Conservation (phyloP, 257 asterid genomes). For the Gentiana dahurica region DNA sequence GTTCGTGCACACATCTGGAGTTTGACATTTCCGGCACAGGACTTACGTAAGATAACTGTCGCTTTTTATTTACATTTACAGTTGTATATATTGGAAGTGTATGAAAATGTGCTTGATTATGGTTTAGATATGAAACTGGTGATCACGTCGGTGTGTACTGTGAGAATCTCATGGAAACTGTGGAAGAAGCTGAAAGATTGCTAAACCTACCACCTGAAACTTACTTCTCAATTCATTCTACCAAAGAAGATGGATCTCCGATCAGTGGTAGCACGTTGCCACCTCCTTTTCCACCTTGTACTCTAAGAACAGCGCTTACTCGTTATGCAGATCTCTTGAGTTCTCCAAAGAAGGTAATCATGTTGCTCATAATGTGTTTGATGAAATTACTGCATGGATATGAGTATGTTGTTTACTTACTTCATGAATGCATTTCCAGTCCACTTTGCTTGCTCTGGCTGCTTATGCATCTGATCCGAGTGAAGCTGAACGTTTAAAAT, state of each 20-base stretch:
- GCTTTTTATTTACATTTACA: not conserved
- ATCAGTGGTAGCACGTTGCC: conserved; percentile 54
- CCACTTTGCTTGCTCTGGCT: conserved; percentile 71
- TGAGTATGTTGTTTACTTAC: conserved; percentile 4
- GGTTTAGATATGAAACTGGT: conserved; percentile 82
- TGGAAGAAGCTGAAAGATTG: conserved; percentile 83
- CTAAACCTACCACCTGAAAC: conserved; percentile 64
- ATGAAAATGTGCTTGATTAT: not conserved
- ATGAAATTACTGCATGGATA: not conserved
- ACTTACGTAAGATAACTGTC: conserved; percentile 43
- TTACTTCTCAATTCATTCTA: conserved; percentile 71
- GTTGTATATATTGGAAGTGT: too few species aligned
- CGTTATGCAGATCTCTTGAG: conserved; percentile 79
- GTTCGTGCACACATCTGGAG: conserved; percentile 95
- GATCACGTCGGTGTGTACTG: conserved; percentile 97
- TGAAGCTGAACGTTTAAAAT: conserved; percentile 75
- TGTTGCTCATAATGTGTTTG: too few species aligned
- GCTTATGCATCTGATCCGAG: conserved; percentile 67
- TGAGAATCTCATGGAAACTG: conserved; percentile 73
- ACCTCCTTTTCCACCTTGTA: conserved; percentile 92
- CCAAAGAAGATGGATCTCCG: conserved; percentile 78
- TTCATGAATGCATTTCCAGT: conserved; percentile 29
- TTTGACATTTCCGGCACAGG: conserved; percentile 94
- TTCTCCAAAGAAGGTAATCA: conserved; percentile 77
- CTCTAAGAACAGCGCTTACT: conserved; percentile 75